Conservation (phyloP, 2,329 filamentous ascomycete species). For the Arthrobotrys pseudoclavata region DNA sequence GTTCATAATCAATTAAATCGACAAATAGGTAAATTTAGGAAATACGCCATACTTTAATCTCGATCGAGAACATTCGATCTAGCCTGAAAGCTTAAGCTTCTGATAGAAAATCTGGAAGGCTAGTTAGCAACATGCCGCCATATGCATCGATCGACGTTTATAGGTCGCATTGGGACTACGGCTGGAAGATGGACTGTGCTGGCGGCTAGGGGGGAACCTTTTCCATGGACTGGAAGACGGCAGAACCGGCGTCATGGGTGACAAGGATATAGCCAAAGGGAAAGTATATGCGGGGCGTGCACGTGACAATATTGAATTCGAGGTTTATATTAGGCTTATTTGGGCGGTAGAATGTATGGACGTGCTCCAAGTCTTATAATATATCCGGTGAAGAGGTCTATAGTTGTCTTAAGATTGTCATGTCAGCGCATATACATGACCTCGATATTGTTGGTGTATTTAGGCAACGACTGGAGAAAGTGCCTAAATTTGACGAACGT, state of each 20-base stretch:
- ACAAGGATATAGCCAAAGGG: background rate
- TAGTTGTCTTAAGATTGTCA: slow-evolving; percentile 1
- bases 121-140: background rate
- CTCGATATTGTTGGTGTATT: background rate
- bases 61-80: background rate
- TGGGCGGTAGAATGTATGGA: background rate
- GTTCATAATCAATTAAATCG: background rate
- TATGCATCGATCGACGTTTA: background rate
- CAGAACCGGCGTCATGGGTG: background rate
- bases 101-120: background rate
- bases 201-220: background rate
- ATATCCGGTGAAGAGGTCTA: background rate
- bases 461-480: background rate
- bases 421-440: background rate
- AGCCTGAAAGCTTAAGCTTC: background rate
- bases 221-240: background rate
- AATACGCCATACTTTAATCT: background rate
- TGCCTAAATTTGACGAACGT: background rate
- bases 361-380: background rate
- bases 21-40: background rate
- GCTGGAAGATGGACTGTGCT: background rate
- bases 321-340: slow-evolving; percentile 1
- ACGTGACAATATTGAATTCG: background rate
- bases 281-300: background rate
- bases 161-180: background rate